Evolutionary conservation across 169 alveolate species (phyloP), one percentile per base, ranked within the genome.

Genomic region (Cystoisospora suis): DNA sequence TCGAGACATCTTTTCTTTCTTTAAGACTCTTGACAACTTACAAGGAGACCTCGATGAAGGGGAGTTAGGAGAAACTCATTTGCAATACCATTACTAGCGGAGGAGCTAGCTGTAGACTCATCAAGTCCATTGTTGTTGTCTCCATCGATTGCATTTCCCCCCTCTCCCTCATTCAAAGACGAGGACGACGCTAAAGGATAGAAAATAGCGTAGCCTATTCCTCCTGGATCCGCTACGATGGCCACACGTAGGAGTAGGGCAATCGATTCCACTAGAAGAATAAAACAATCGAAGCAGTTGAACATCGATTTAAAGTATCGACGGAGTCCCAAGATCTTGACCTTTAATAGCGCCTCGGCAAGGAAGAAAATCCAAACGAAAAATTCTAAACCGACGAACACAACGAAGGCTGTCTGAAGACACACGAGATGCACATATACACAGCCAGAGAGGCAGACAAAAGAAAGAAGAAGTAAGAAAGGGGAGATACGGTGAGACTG

Each of bases 191-290:
- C n/a, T n/a, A n/a, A n/a, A n/a, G 92, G 92, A 32, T 75, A 77
- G 81, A 88, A 88, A 42, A 88, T 53, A 58, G 87, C 88, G 32
- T 65, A 75, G 59, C 92, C 92, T 32, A 88, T 36, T 45, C 92
- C 92, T 34, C 56, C 80, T 36, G 65, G 77, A 65, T 88, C 65
- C 49, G 58, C 27, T 32, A 75, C 53, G 87, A 88, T 88, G 70
- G 53, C 58, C 27, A n/a, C n/a, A 20, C 92, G 92, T 38, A 88
- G 88, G 34, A 42, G 29, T 20, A 88, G 20, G 58, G 92, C 92
- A 44, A 81, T 36, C 45, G 70, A 69, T 42, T 83, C 86, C 81
- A 88, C 87, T 65, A 88, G 86, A 87, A 72, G 92, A 47, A 88
- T 53, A 53, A 75, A 72, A 36, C 77, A 42, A 87, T 88, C 92